Evolutionary conservation across 2,329 filamentous ascomycete species (phyloP).

Genomic region (Fusarium albidum): DNA sequence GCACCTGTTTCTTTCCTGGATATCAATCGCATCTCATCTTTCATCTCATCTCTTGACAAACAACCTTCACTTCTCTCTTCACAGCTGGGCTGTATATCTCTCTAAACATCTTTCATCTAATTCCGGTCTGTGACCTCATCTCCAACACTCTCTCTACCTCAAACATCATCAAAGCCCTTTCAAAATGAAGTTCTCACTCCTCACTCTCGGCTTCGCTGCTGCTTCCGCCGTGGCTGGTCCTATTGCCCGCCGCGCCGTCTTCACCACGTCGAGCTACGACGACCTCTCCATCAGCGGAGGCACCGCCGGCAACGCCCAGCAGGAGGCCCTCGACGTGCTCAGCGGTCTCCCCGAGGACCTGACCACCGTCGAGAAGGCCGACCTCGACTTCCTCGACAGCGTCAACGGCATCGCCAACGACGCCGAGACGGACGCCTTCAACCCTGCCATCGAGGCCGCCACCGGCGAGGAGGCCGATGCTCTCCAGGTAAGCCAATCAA

Average conservation of each 20-base stretch:
- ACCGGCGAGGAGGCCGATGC: constrained; percentile 55
- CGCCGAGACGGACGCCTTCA: constrained; percentile 62
- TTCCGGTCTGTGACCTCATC: neutral
- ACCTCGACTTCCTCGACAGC: constrained; percentile 58
- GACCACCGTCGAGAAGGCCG: constrained; percentile 53
- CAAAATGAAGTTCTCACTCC: constrained; percentile 47
- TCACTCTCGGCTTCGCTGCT: constrained; percentile 40
- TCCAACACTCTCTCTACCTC: no score
- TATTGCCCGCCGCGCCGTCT: constrained; percentile 41
- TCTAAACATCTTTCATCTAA: neutral
- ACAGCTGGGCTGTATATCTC: constrained; percentile 9
- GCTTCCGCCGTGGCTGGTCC: constrained; percentile 43
- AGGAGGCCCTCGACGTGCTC: constrained; percentile 53
- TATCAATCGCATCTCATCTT: neutral
- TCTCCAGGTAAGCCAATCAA: constrained; percentile 50
- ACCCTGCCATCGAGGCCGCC: constrained; percentile 59
- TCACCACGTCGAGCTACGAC: constrained; percentile 50
- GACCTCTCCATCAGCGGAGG: constrained; percentile 57
- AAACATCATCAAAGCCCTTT: neutral
- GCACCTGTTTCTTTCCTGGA: neutral
- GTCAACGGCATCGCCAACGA: constrained; percentile 62
- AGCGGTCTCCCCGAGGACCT: constrained; percentile 49
- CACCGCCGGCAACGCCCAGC: constrained; percentile 53
- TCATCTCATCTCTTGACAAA: neutral
- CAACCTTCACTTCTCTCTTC: constrained; percentile 1